Evolutionary conservation across 345 rosid species (phyloP).

Genomic region (Arabidopsis arenosa): DNA sequence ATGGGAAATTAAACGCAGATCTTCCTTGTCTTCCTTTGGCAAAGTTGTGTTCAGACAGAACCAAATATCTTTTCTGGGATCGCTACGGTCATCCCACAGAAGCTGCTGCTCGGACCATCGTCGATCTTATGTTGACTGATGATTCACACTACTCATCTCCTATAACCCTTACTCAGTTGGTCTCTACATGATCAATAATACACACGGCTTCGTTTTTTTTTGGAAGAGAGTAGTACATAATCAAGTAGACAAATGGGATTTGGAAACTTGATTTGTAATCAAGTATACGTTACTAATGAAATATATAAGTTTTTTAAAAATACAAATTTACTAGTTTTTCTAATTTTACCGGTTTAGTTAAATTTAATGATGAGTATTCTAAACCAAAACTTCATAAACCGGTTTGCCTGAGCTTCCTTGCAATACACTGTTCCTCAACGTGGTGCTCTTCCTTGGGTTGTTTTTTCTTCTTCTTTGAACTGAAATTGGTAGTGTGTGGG

Average conservation of each 20-base stretch:
- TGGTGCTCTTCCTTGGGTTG: background rate
- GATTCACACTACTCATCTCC: conserved; percentile 54
- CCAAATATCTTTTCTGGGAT: conserved; percentile 83
- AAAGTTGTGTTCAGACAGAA: conserved; percentile 63
- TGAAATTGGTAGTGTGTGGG: conserved; percentile 1
- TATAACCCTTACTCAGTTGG: conserved; percentile 53
- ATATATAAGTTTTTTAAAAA: background rate
- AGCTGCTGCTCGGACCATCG: conserved; percentile 52
- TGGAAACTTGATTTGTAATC: conserved; percentile 10
- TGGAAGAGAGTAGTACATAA: background rate
- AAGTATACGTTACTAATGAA: background rate
- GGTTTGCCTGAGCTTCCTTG: background rate
- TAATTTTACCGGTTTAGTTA: background rate
- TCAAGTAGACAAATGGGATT: conserved; percentile 8
- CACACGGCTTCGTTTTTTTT: background rate
- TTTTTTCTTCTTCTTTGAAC: background rate
- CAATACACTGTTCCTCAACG: background rate
- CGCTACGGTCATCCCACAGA: conserved; percentile 66
- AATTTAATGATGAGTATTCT: background rate
- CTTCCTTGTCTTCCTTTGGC: conserved; percentile 62
- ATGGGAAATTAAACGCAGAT: conserved; percentile 59
- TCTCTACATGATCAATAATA: conserved; percentile 37
- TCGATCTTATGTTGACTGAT: conserved; percentile 57
- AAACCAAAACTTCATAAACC: background rate
- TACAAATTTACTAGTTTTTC: background rate